Base-by-base conservation (phyloP, 306 rosid genomes). In the Gastrolobium bilobum region DNA sequence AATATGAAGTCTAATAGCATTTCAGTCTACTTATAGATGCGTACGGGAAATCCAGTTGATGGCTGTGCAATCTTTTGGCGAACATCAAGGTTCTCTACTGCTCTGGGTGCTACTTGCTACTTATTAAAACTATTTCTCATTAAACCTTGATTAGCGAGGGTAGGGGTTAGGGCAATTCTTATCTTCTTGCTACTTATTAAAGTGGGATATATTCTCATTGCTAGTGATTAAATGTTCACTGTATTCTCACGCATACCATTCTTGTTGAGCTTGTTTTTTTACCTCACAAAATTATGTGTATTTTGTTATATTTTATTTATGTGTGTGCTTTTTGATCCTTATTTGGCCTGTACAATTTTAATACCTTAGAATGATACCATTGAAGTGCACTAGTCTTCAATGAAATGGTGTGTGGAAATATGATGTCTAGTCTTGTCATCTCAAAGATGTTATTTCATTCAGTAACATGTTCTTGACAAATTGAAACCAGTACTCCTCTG, bases 11-110 rank as follows among this genome's bases (percentile, higher is more conserved):
- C 83, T 94, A 75, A 80, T 60, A 43, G 61, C 75, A 35, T 78
- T 76, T 86, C 80, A 83, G 77, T 83, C 81, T 56, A 77, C 76
- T 26, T 91, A 81, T 74, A 95, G 99, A 93, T 89, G 96, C 95
- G 98, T 20, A 91, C 98, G 7, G 99, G 99, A 42, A 79, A 69
- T 77, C 81, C 97, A 79, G 77, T 84, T 65, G 99, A 95, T 84
- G 99, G 97, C 75, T 95, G 99, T 83, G 98, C 99, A 38, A 88
- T 91, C 61, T 92, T 93, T 89, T 93, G 99, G 99, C 93, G 88
- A 59, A 70, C 82, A 38, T 92, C 97, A 52, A 95, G 99, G 99
- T 95, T 86, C 82, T 59, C 30, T 39, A 14, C 37, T 14, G 37
- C 60, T 56, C 58, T 34, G n/a, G 50, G 37, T 65, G 75, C 77